Conservation (phyloP, 441 rosid species). For the Adansonia rubrostipa region DNA sequence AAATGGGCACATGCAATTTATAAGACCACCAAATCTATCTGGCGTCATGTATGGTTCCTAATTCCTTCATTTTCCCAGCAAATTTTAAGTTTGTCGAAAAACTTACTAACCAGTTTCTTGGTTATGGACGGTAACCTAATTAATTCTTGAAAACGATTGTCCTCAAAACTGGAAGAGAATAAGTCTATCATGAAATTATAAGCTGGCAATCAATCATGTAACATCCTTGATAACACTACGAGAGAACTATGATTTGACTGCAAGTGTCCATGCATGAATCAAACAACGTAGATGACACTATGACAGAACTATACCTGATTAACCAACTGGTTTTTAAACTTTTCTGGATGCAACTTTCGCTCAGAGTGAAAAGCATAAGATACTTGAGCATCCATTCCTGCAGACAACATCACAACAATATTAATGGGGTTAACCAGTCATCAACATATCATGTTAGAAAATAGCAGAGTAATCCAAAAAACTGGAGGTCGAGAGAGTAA, state of each 20-base stretch:
- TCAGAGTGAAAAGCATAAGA: slow-evolving; percentile 96
- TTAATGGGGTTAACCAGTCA: neutral
- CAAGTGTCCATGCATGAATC: slow-evolving; percentile 14
- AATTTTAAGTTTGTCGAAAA: neutral
- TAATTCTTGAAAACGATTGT: neutral
- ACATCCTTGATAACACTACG: neutral
- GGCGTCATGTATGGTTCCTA: neutral
- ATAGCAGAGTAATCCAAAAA: slow-evolving; percentile 3
- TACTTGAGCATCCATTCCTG: slow-evolving; percentile 98
- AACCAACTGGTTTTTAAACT: slow-evolving; percentile 84
- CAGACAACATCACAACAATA: slow-evolving; percentile 25
- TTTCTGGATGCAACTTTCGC: slow-evolving; percentile 88
- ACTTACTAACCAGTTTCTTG: neutral
- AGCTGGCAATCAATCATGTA: slow-evolving; percentile 8
- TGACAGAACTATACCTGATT: slow-evolving; percentile 69
- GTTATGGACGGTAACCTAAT: neutral
- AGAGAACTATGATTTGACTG: neutral
- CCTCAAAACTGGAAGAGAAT: neutral
- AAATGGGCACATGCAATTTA: neutral
- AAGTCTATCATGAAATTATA: neutral
- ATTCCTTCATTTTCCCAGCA: neutral
- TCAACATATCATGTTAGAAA: slow-evolving; percentile 16
- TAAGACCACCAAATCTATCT: slow-evolving; percentile 12
- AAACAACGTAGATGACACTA: slow-evolving; percentile 2
- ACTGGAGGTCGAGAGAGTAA: slow-evolving; percentile 2